Evolutionary conservation across 768 basidiomycete genomes (phyloP).

Genomic region (Trametes cubensis): DNA sequence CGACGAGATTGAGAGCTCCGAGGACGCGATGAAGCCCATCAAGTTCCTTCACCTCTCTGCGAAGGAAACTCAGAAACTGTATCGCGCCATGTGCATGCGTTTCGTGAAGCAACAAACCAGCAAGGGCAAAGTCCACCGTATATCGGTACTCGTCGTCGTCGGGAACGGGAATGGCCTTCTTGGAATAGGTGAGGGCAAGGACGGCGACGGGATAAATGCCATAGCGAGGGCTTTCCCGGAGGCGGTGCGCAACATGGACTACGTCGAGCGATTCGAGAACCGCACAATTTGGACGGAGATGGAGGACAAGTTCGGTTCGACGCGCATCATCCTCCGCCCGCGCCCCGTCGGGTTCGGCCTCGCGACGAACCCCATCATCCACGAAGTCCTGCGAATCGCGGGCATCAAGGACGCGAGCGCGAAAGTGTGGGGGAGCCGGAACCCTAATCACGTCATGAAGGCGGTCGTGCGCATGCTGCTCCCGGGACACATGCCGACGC

Average conservation of each 20-base stretch:
- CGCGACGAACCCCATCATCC: constrained; percentile 84
- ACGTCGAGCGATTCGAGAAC: constrained; percentile 89
- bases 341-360: constrained; percentile 91
- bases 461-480: constrained; percentile 81
- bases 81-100: constrained; percentile 49
- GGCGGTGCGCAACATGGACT: constrained; percentile 89
- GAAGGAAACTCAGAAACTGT: constrained; percentile 37
- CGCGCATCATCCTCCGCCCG: constrained; percentile 77
- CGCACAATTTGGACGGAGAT: constrained; percentile 96
- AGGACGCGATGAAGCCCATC: constrained; percentile 22
- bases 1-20: constrained; percentile 25
- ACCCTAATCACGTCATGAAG: constrained; percentile 86
- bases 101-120: constrained; percentile 87
- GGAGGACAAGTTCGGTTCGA: constrained; percentile 81
- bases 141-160: constrained; percentile 66
- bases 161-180: constrained; percentile 85
- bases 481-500: constrained; percentile 76
- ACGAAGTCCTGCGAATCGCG: constrained; percentile 88
- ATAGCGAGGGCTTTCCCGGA: constrained; percentile 57
- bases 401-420: constrained; percentile 95
- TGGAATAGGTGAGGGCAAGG: constrained; percentile 82
- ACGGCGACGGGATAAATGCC: constrained; percentile 56
- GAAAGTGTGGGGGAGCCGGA: constrained; percentile 93
- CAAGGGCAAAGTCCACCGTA: constrained; percentile 83
- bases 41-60: constrained; percentile 41